Evolutionary conservation across 805 yeast species (phyloP).

Genomic region (Kuraishia piskuri): DNA sequence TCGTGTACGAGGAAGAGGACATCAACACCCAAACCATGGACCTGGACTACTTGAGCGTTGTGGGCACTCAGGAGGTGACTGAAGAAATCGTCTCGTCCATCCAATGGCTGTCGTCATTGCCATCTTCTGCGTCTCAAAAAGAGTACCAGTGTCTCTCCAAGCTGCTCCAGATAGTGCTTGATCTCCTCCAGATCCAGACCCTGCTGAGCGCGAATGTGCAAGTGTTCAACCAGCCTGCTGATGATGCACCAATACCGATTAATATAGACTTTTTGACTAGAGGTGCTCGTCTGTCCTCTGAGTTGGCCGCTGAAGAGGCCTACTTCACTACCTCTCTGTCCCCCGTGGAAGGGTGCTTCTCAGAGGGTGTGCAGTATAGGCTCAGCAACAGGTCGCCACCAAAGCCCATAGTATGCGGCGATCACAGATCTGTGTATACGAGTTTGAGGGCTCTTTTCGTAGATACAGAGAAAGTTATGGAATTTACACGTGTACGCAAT

Average conservation of each 20-base stretch:
- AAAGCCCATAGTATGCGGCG: slow-evolving; percentile 19
- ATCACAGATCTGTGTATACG: slow-evolving; percentile 10
- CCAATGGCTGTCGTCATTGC: slow-evolving; percentile 2
- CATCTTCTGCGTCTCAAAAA: not conserved
- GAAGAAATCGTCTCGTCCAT: slow-evolving; percentile 2
- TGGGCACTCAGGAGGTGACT: slow-evolving; percentile 1
- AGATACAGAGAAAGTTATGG: slow-evolving; percentile 29
- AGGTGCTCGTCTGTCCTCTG: not conserved
- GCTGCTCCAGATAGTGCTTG: not conserved
- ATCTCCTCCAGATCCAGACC: not conserved
- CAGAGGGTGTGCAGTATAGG: slow-evolving; percentile 37
- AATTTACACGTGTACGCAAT: slow-evolving; percentile 20
- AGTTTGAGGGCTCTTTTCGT: slow-evolving; percentile 20
- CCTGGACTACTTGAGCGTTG: slow-evolving; percentile 26
- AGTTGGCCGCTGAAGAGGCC: slow-evolving; percentile 6
- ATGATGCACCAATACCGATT: not conserved
- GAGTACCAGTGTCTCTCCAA: not conserved
- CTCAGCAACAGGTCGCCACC: slow-evolving; percentile 42
- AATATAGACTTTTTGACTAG: not conserved
- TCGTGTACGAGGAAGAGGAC: slow-evolving; percentile 70
- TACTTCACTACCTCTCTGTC: slow-evolving; percentile 14
- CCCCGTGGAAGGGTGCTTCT: slow-evolving; percentile 29
- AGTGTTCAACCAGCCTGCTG: not conserved
- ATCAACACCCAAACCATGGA: slow-evolving; percentile 58
- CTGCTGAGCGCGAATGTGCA: not conserved